Base-by-base conservation (phyloP, 2,329 filamentous ascomycete species). In the Exophiala calicioides region DNA sequence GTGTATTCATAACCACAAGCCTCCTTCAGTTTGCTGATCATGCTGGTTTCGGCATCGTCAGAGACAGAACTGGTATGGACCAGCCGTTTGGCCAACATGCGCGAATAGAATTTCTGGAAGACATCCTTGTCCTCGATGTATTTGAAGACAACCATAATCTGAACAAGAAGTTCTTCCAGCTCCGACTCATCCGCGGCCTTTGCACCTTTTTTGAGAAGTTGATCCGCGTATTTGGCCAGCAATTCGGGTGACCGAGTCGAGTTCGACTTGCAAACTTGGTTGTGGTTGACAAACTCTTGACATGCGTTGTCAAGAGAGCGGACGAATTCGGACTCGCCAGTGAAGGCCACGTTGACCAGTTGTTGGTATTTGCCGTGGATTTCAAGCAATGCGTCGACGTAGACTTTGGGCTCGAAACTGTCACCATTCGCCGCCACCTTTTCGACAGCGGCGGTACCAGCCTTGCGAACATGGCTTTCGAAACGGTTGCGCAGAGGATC, bases 61-160 rank as follows among this genome's bases (percentile, higher is more conserved):
- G 90, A 96, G 3, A 93, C 93, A 0, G 93, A 97, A 65, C 86
- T 96, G 66, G 87, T 90, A 68, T 96, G 89, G 13, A 98, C 93
- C 44, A 98, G 74, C 61, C 93, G 89, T 67, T 95, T 89, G 38
- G 93, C 93, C 60, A 98, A 75, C 85, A 95, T 95, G 54, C 90
- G 87, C 2, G 91, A 95, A 72, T 98, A 98, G 71, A 96, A 98
- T 69, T 97, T 98, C 69, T 97, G 93, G 79, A 98, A 98, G 4
- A 98, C 94, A 63, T 98, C 93, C 77, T 98, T 98, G 71, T 98
- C 94, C 66, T 98, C 93, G 55, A 98, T 97, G 70, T 98, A 98
- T 74, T 97, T 97, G 81, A 98, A 98, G 44, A 98, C 89, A 1
- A 91, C 96, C 93, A 98, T 98, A 61, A 98, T 93, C 67, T 96